Conservation (phyloP, 345 rosid genomes). For the Stellera chamaejasme region DNA sequence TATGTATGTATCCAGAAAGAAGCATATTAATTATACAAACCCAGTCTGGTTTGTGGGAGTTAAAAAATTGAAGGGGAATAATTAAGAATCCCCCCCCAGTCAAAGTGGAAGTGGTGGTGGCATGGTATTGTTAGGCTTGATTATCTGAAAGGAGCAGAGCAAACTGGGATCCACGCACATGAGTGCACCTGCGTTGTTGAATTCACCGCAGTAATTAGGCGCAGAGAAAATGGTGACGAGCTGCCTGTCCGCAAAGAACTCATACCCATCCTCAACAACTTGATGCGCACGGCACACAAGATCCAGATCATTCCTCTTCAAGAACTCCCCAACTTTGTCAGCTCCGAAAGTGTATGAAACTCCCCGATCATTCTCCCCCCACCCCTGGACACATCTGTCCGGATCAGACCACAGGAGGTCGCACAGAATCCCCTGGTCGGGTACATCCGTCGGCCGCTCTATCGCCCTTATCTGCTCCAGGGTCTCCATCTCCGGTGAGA, state of each 20-base stretch:
- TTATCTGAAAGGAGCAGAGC: conserved; percentile 41
- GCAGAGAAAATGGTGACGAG: conserved; percentile 48
- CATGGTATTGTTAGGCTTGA: conserved; percentile 16
- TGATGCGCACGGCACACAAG: conserved; percentile 45
- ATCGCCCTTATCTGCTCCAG: conserved; percentile 33
- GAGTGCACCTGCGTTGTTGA: conserved; percentile 39
- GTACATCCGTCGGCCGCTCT: conserved; percentile 36
- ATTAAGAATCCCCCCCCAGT: too few relatives aligned
- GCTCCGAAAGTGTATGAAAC: conserved; percentile 45
- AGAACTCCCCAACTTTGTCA: conserved; percentile 37
- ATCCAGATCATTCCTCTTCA: conserved; percentile 40
- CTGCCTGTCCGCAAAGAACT: conserved; percentile 38
- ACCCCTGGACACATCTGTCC: conserved; percentile 30
- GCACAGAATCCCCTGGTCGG: conserved; percentile 39
- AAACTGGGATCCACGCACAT: conserved; percentile 36
- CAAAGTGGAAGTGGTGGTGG: too few relatives aligned
- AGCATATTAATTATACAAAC: too few relatives aligned
- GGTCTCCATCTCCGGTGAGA: conserved; percentile 31
- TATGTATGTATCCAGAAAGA: too few relatives aligned
- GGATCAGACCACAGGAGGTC: conserved; percentile 52
- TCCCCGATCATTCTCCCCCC: conserved; percentile 50
- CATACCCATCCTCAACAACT: conserved; percentile 47
- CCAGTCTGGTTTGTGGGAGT: too few relatives aligned
- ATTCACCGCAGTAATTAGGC: conserved; percentile 47
- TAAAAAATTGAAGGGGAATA: too few relatives aligned